Evolutionary conservation across 768 basidiomycete species (phyloP), one percentile per base, ranked within the genome.

Genomic region (Lactarius vividus): DNA sequence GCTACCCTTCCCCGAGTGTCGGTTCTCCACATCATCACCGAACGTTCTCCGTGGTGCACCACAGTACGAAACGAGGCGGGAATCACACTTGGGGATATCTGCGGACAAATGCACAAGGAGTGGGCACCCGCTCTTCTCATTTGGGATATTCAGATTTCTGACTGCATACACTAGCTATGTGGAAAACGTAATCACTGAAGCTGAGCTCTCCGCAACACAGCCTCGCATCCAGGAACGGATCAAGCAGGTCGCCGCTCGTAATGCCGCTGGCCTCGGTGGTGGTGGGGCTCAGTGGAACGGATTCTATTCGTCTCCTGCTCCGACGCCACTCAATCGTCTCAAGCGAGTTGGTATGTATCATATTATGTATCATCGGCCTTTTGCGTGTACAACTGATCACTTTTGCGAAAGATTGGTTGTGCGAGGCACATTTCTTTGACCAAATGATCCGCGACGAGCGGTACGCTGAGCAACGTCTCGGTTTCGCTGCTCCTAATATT

Each of bases 81-180:
- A 0, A 89, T 94, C 20, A 92, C 91, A 2, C 81, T 90, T 67
- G 83, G 82, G 20, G 91, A 94, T 72, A 81, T 94, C n/a, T 89
- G 87, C 71, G 79, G 80, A 4, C 76, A 81, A n/a, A 76, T 94
- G 54, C 91, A 84, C 80, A 86, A 85, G 75, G 91, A 94, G 92
- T 94, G 66, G 40, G 88, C 44, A 20, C 40, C 29, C 42, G 11
- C 1, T 3, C 37, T 8, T 26, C 49, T 52, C 49, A 4, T 5
- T 5, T 52, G 49, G 49, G 37, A 28, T 3, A 28, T 44, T 23
- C 15, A 40, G 29, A 13, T 58, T 23, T 28, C 53, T 59, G 39
- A 54, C 33, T 3, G 57, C 64, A 56, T 3, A 57, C 64, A 56
- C 52, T 67, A 93, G 91, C 33, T 93, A 93, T 72, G 82, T 86